phyloP scores from a whole-genome alignment of 1,284 basidiomycete genomes.

The Fistulinella cinereoalba region DNA sequence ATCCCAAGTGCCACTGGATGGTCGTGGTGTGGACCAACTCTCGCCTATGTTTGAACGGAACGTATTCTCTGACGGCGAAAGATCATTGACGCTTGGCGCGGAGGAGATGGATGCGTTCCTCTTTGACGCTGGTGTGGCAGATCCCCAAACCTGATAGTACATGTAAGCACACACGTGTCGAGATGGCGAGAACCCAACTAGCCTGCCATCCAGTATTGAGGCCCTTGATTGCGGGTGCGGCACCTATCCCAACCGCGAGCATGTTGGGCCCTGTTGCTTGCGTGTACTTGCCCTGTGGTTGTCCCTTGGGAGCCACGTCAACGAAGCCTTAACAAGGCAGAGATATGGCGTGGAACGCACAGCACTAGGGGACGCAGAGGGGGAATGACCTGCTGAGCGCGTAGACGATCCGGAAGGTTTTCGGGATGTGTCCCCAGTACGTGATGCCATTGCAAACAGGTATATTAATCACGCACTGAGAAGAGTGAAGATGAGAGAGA shows the following conservation, averaged over 20 bases:
- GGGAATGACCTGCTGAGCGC: conserved; percentile 60
- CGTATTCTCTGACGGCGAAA: conserved; percentile 44
- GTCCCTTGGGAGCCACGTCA: conserved; percentile 25
- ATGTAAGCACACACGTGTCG: conserved; percentile 7
- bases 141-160: conserved; percentile 55
- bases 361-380: conserved; percentile 52
- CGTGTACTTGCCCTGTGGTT: conserved; percentile 47
- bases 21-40: conserved; percentile 51
- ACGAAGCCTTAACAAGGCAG: conserved; percentile 3
- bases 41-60: conserved; percentile 51
- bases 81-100: conserved; percentile 49
- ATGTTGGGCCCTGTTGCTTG: conserved; percentile 43
- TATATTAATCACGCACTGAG: conserved; percentile 33
- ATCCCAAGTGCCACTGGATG: conserved; percentile 61
- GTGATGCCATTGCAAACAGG: conserved; percentile 46
- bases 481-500: conserved; percentile 18
- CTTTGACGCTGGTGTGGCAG: conserved; percentile 47
- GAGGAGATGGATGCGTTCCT: conserved; percentile 65
- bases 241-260: conserved; percentile 53
- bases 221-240: conserved; percentile 47
- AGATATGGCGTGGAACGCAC: conserved; percentile 34
- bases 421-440: conserved; percentile 50
- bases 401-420: conserved; percentile 67
- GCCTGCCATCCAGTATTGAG: conserved; percentile 72
- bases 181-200: conserved; percentile 25